Conservation (phyloP, 228 moss, liverwort and hornwort species). For the Sphagnum magellanicum region DNA sequence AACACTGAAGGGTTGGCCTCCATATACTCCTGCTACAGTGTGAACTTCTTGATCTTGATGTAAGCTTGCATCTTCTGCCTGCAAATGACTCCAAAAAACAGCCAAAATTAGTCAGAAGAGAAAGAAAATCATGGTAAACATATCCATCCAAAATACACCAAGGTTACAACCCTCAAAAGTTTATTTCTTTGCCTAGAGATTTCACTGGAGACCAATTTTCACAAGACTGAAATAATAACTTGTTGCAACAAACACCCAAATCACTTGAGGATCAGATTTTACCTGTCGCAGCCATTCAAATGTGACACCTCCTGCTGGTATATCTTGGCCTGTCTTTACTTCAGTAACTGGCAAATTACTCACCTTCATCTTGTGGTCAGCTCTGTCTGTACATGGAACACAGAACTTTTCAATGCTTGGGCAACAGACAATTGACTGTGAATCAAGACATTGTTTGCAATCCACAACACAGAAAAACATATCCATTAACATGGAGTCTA, state of each 20-base stretch:
- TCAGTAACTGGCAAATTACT: slow-evolving; percentile 20
- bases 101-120: too few species aligned
- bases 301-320: slow-evolving; percentile 29
- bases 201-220: not conserved
- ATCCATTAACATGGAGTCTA: too few species aligned
- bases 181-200: not conserved
- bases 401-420: too few species aligned
- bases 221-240: not conserved
- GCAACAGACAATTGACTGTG: too few species aligned
- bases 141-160: not conserved
- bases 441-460: too few species aligned
- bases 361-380: slow-evolving; percentile 44
- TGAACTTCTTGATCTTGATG: slow-evolving; percentile 26
- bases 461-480: too few species aligned
- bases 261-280: not conserved
- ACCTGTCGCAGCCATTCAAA: slow-evolving; percentile 52
- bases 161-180: not conserved
- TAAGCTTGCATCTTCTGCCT: slow-evolving; percentile 69
- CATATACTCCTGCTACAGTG: slow-evolving; percentile 12
- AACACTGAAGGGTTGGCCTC: slow-evolving; percentile 36
- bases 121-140: not conserved
- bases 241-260: not conserved
- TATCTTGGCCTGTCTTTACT: slow-evolving; percentile 25
- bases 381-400: too few species aligned
- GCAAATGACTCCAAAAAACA: slow-evolving; percentile 12